phyloP scores from a whole-genome alignment of 371 early-diverging fungal species.

The Syncephalastrum monosporum region DNA sequence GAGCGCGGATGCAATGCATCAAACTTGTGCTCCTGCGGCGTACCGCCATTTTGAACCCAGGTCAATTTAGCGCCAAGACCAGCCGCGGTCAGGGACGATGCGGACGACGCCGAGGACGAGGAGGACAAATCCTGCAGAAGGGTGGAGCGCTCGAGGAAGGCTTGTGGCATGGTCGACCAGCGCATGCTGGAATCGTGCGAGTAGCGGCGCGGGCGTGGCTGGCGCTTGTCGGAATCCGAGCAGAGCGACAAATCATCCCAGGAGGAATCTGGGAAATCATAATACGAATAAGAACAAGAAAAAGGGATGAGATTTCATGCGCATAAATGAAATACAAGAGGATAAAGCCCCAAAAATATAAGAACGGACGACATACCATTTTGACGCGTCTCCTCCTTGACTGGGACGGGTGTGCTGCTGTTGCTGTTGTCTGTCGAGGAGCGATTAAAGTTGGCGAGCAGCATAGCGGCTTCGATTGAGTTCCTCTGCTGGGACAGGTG shows the following conservation, averaged over 20 bases:
- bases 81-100: constrained; percentile 4
- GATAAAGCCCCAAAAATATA: neutral
- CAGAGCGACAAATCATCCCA: constrained; percentile 41
- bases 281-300: too few species aligned
- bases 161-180: constrained; percentile 42
- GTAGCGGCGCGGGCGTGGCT: constrained; percentile 31
- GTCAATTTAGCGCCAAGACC: constrained; percentile 7
- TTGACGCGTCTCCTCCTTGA: too few species aligned
- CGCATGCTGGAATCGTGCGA: constrained; percentile 46
- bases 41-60: constrained; percentile 5
- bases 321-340: constrained; percentile 21
- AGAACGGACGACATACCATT: neutral
- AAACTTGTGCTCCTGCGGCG: constrained; percentile 5
- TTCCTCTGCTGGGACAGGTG: constrained; percentile 46
- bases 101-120: constrained; percentile 8
- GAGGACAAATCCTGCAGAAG: constrained; percentile 16
- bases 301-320: constrained; percentile 22
- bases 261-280: too few species aligned
- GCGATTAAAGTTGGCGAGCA: constrained; percentile 47
- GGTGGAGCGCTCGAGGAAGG: constrained; percentile 31
- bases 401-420: too few species aligned
- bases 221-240: constrained; percentile 20
- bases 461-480: constrained; percentile 54
- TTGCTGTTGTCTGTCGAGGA: constrained; percentile 16
- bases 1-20: constrained; percentile 1